phyloP scores from a whole-genome alignment of 257 asterid species.

The Knoxia roxburghii region DNA sequence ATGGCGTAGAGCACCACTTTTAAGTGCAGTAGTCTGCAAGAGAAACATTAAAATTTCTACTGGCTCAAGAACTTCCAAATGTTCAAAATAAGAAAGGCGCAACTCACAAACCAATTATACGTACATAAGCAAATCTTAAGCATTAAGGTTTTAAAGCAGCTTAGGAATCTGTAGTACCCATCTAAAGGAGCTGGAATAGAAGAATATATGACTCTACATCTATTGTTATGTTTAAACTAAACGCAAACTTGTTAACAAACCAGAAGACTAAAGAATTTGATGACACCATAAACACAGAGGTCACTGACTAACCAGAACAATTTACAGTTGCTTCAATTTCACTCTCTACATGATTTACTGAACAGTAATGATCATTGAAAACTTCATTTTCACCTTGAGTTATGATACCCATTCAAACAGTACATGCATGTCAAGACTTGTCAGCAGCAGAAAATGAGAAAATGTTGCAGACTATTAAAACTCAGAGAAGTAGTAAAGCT shows the following conservation, averaged over 20 bases:
- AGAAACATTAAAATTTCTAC: constrained; percentile 8
- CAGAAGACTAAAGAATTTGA: background rate
- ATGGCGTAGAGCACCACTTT: constrained; percentile 76
- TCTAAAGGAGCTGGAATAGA: background rate
- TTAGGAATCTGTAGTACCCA: background rate
- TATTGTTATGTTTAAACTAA: background rate
- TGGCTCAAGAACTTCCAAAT: constrained; percentile 8
- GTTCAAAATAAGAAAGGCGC: background rate
- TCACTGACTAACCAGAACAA: background rate
- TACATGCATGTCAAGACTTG: background rate
- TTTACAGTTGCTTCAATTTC: background rate
- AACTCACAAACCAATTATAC: background rate
- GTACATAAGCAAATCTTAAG: background rate
- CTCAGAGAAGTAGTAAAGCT: background rate
- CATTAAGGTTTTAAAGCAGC: background rate
- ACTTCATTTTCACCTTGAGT: background rate
- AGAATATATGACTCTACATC: background rate
- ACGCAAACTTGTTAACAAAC: background rate
- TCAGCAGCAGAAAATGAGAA: background rate
- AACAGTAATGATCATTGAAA: background rate
- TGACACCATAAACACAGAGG: background rate
- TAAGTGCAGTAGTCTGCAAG: constrained; percentile 78
- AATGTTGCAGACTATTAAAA: background rate
- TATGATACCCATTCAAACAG: background rate
- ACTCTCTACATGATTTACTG: background rate